Base-by-base conservation (phyloP, 805 yeast genomes). In the Kodamaea jinghongensis region DNA sequence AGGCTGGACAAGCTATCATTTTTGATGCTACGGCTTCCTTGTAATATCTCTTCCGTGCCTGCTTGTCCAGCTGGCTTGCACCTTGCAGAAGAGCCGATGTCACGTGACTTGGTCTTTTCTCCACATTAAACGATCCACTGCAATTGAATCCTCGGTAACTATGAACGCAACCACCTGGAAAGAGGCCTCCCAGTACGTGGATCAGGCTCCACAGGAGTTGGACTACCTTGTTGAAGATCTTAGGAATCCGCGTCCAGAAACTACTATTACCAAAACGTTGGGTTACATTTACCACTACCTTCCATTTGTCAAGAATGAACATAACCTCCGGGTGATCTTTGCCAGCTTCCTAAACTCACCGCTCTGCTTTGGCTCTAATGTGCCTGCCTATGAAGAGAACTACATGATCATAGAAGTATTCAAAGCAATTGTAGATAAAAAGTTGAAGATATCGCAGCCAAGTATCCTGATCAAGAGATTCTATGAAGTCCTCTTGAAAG, bases 221-320 rank as follows among this genome's bases (percentile, higher is more conserved):
- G 82, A 77, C 51, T 71, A 58, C 41, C 48, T 77, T 23, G 56
- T 76, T 8, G 51, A 71, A 42, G 74, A 75, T 15, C 49, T 77
- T 17, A 44, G 73, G 25, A 56, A 58, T 43, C 79, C 81, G 0
- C 52, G 48, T 14, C 46, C 60, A 1, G 51, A 59, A 6, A 52
- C 56, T 43, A 60, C 63, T 25, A 60, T 51, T 28, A 55, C 51
- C 14, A 60, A 58, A 39, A 49, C 69, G 4, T 47, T 75, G 12
- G 75, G 80, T 1, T 73, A 74, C 50, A 39, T 77, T 15, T 76
- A 70, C 38, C 71, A 76, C 49, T 76, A 76, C 48, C 54, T 75
- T 38, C 81, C 82, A 1, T 70, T 54, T 34, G 58, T 77, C 36
- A 75, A 74, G 49, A 64, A 67, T 37, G 71, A 67, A 45, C 63